These are phyloP conservation scores for Cyclotella cryptica DNA, from an alignment of 108 stramenopile species.

Conservation along the genomic window DNA sequence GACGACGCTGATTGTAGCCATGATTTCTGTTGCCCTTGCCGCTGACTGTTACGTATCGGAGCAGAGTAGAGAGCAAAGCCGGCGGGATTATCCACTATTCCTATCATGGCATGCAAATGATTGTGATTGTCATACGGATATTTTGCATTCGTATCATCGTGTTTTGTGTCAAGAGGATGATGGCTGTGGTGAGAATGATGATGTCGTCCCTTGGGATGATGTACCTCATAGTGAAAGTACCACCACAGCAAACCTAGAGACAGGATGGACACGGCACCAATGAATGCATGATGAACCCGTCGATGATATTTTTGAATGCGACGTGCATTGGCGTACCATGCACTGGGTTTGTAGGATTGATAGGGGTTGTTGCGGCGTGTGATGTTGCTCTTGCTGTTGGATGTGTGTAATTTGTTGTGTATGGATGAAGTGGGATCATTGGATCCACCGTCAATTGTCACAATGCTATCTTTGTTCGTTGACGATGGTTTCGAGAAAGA, in stretches of 20 bases:
- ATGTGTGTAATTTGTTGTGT: not conserved
- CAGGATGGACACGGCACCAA: constrained; percentile 5
- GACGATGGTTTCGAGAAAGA: not conserved
- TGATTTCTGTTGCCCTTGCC: constrained; percentile 5
- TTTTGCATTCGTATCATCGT: not conserved
- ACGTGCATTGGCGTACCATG: constrained; percentile 35
- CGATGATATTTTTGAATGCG: constrained; percentile 20
- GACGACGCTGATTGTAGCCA: too few relatives aligned
- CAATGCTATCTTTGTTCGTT: not conserved
- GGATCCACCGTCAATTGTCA: not conserved
- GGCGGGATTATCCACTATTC: constrained; percentile 38
- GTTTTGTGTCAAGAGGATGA: constrained; percentile 19
- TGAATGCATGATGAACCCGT: constrained; percentile 17
- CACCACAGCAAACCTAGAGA: constrained; percentile 7
- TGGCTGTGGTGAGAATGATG: constrained; percentile 31
- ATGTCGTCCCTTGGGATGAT: constrained; percentile 15
- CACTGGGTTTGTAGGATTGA: constrained; percentile 37
- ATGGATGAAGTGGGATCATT: not conserved
- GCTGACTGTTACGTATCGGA: constrained; percentile 13
- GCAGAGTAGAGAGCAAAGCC: constrained; percentile 38
- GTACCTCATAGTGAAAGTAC: constrained; percentile 8
- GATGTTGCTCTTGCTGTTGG: not conserved
- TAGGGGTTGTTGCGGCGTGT: constrained; percentile 27
- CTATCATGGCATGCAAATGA: constrained; percentile 57
- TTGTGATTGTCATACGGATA: constrained; percentile 10